Evolutionary conservation across 2,329 filamentous ascomycete genomes (phyloP).

Genomic region (Clonostachys chloroleuca): DNA sequence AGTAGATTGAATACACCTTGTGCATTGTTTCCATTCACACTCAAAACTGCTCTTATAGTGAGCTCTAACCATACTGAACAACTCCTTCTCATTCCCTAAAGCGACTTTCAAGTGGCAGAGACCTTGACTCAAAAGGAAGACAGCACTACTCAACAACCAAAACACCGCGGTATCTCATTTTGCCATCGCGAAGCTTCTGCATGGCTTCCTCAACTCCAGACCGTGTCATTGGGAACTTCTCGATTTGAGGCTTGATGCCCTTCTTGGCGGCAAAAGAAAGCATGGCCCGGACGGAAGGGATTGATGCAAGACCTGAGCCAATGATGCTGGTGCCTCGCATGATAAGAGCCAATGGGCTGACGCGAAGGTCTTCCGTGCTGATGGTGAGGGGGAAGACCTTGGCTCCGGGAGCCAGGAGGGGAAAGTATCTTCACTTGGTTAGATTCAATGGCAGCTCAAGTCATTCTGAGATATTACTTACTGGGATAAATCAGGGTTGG

Average conservation of each 20-base stretch:
- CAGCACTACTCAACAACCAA: conserved; percentile 10
- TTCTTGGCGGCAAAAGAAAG: conserved; percentile 18
- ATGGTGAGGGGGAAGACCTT: too few species aligned
- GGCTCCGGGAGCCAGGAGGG: too few species aligned
- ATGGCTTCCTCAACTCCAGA: conserved; percentile 25
- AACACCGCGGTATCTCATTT: conserved; percentile 18
- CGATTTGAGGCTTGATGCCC: conserved; percentile 16
- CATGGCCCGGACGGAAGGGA: conserved; percentile 8
- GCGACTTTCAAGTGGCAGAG: too few species aligned
- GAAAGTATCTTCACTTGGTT: conserved; percentile 3
- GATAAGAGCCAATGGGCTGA: conserved; percentile 6
- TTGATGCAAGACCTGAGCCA: conserved; percentile 8
- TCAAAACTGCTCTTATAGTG: too few species aligned
- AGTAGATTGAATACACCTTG: too few species aligned
- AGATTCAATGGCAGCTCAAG: background rate
- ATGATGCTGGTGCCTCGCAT: conserved; percentile 4
- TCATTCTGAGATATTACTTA: too few species aligned
- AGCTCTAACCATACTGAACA: too few species aligned
- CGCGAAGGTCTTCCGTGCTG: too few species aligned
- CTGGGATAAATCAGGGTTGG: too few species aligned
- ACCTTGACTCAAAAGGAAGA: too few species aligned
- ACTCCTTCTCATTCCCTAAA: too few species aligned
- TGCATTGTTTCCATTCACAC: too few species aligned
- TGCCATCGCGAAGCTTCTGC: conserved; percentile 22
- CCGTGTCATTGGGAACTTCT: conserved; percentile 17